Base-by-base conservation (phyloP, 257 asterid species). In the Solanum sejunctum region DNA sequence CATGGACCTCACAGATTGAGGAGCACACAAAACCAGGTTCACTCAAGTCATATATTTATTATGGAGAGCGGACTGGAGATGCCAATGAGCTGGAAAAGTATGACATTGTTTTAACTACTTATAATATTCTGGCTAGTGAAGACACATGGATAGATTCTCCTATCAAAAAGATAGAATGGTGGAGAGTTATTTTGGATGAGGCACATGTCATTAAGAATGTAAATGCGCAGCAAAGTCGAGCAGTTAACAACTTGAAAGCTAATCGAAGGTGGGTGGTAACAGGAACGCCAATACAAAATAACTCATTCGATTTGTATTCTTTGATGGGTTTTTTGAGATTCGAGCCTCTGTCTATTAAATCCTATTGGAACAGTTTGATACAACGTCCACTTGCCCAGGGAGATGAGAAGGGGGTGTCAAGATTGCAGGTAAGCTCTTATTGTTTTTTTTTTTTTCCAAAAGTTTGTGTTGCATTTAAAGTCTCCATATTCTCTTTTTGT, bases 261-360 rank as follows among this genome's bases (percentile, higher is more conserved):
- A 92, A 87, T 87, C 91, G 97, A 84, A 91, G 98, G 84, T 95
- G 98, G 97, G 93, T 95, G 66, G 93, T 95, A 60, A 92, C 94
- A 7, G 98, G 97, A 84, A 94, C 98, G 45, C 98, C 98, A 7
- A 87, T 94, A 80, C 98, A 94, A 78, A 94, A 94, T 81, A 86
- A 84, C 88, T 92, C 95, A 17, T 91, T 84, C 32, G 98, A 95
- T 91, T 86, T 95, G 89, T 94, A 89, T 84, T 91, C 98, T 12
- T 86, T 95, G 81, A 89, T 95, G 88, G 88, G 94, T 8, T 95
- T 95, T 88, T 85, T 95, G 89, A 91, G 89, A 88, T 89, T 95
- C 79, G 97, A 95, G 87, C 98, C 98, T 36, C 90, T 95, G 87
- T 95, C 97, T 13, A 83, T 88, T 79, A 94, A 89, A 86, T 72